Evolutionary conservation across 495 filamentous ascomycete genomes (phyloP).

Genomic region (Trypethelium eluteriae): DNA sequence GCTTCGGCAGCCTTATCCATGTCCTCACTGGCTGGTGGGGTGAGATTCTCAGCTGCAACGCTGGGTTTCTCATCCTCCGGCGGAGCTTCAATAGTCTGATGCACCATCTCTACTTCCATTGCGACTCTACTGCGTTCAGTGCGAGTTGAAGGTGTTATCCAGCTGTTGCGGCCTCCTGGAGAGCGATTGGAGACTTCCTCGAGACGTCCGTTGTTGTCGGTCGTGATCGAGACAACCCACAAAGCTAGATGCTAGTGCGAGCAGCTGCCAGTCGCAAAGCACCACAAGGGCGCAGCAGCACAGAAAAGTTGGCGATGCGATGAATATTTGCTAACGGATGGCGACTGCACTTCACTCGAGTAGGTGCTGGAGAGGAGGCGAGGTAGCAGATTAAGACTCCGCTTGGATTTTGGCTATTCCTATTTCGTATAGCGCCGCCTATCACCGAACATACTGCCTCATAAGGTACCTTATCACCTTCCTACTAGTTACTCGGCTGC

Average conservation of each 20-base stretch:
- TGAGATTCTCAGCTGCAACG: constrained; percentile 29
- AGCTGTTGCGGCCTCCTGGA: background rate
- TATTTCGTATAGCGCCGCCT: background rate
- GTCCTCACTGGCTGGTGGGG: constrained; percentile 39
- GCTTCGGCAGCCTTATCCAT: constrained; percentile 32
- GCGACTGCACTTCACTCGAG: background rate
- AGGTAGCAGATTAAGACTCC: constrained; percentile 7
- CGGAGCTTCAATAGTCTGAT: constrained; percentile 3
- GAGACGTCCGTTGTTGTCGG: background rate
- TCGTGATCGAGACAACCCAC: background rate
- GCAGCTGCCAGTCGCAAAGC: constrained; percentile 10
- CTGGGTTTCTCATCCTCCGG: background rate
- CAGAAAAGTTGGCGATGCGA: background rate
- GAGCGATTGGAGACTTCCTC: background rate
- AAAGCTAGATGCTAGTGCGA: background rate
- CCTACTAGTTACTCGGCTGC: background rate
- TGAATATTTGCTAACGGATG: background rate
- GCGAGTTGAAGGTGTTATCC: background rate
- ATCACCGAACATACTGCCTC: background rate
- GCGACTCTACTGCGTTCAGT: background rate
- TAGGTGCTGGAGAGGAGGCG: constrained; percentile 4
- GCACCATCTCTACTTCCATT: background rate
- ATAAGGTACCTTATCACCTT: background rate
- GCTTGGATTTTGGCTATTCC: constrained; percentile 3
- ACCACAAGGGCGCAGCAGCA: background rate